These are phyloP conservation scores for Osmanthus fragrans DNA, from an alignment of 257 asterid species.

Conservation along the genomic window DNA sequence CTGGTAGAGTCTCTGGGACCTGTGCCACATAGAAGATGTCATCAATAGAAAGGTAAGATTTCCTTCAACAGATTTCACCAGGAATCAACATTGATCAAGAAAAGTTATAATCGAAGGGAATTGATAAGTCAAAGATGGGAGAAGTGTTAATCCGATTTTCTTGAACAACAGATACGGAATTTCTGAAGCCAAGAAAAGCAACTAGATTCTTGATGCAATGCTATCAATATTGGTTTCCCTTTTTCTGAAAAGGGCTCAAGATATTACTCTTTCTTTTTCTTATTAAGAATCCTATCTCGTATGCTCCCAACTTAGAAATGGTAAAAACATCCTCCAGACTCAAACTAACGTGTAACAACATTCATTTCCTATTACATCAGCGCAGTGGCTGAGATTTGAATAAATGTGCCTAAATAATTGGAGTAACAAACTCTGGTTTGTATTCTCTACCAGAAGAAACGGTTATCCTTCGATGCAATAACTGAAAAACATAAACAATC, in stretches of 20 bases:
- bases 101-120: not conserved
- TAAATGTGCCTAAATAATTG: not conserved
- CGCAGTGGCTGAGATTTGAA: not conserved
- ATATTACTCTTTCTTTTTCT: not conserved
- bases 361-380: not conserved
- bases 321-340: not conserved
- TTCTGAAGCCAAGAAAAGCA: not conserved
- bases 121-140: not conserved
- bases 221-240: not conserved
- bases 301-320: not conserved
- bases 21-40: constrained; percentile 5
- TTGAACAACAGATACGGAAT: not conserved
- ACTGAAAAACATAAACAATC: not conserved
- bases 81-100: not conserved
- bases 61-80: not conserved
- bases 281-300: not conserved
- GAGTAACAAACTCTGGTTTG: not conserved
- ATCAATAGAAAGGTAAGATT: not conserved
- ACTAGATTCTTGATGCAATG: not conserved
- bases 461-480: not conserved
- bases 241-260: not conserved
- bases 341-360: not conserved
- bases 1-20: constrained; percentile 54
- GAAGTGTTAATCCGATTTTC: not conserved
- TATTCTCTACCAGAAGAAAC: not conserved